Evolutionary conservation across 108 stramenopile genomes (phyloP), one percentile per base, ranked within the genome.

Genomic region (Cyclotella baltica): DNA sequence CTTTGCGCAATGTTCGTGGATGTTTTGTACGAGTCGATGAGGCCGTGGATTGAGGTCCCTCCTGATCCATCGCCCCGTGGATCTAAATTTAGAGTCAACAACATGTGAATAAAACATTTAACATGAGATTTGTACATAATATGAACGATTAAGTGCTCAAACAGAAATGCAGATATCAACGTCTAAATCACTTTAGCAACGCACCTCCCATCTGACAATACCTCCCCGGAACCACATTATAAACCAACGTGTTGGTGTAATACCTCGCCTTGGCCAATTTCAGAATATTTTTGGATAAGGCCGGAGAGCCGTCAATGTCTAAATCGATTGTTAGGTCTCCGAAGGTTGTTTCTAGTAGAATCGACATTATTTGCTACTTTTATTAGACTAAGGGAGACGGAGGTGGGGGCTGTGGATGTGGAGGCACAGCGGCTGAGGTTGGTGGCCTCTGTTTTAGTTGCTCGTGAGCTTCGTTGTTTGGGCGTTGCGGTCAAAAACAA

Each of bases 11-110:
- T 75, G 37, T 87, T 83, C 50, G 62, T 63, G 0, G 63, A 62
- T 16, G 73, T 58, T 38, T 63, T 66, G 28, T 80, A 59, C 18
- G 84, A 58, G 58, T 92, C 67, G 33, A 93, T 65, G 46, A 92
- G 75, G 31, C 92, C 92, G 84, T 95, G 85, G 18, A 92, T 85
- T 76, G 92, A 88, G 58, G 92, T 88, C 67, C 99, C 99, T 2
- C 99, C 98, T 9, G 74, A 80, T 10, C 99, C 99, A 62, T 97
- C 95, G 28, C 96, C 99, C 1, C 83, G 85, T 15, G 98, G 98
- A 75, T 99, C 98, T 50, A 25, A 1, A 57, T 29, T 1, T 27
- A 61, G 15, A 61, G n/a, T 4, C 16, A 22, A 46, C 11, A 30
- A 23, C 36, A 10, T 22, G 63, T n/a, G 27, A 11, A n/a, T 2